Conservation (phyloP, 164 flowering plant species). For the Cinnamomum micranthum region DNA sequence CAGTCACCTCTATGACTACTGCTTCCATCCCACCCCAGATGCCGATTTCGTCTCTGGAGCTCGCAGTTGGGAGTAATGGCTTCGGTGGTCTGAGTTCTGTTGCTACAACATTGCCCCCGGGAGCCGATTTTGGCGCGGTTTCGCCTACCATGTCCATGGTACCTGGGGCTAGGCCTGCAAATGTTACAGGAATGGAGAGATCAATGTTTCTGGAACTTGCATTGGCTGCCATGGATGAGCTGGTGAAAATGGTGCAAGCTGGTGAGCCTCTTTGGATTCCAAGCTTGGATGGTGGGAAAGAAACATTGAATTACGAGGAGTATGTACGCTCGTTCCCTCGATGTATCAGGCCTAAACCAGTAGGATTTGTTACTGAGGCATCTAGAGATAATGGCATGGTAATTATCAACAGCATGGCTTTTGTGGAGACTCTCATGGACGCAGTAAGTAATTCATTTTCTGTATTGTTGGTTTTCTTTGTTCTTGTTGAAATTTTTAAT, state of each 20-base stretch:
- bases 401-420: slow-evolving; percentile 83
- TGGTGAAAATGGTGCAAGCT: slow-evolving; percentile 78
- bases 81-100: slow-evolving; percentile 38
- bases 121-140: slow-evolving; percentile 50
- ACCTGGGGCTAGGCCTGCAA: slow-evolving; percentile 27
- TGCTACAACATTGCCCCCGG: slow-evolving; percentile 31
- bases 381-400: slow-evolving; percentile 78
- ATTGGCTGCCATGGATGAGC: slow-evolving; percentile 87
- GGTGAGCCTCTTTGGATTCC: slow-evolving; percentile 81
- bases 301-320: slow-evolving; percentile 64
- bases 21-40: slow-evolving; percentile 30
- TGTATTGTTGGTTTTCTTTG: not conserved
- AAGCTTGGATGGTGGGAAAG: slow-evolving; percentile 57
- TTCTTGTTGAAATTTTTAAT: not conserved
- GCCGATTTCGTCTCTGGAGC: slow-evolving; percentile 70
- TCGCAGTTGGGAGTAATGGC: slow-evolving; percentile 68
- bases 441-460: slow-evolving; percentile 39
- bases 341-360: slow-evolving; percentile 74
- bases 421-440: slow-evolving; percentile 90
- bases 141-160: slow-evolving; percentile 29
- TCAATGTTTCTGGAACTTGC: slow-evolving; percentile 86
- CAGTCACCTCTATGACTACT: slow-evolving; percentile 38
- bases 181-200: slow-evolving; percentile 45
- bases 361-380: slow-evolving; percentile 74
- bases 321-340: slow-evolving; percentile 59